phyloP scores from a whole-genome alignment of 1,284 basidiomycete species.

The Cystobasidium sp. region DNA sequence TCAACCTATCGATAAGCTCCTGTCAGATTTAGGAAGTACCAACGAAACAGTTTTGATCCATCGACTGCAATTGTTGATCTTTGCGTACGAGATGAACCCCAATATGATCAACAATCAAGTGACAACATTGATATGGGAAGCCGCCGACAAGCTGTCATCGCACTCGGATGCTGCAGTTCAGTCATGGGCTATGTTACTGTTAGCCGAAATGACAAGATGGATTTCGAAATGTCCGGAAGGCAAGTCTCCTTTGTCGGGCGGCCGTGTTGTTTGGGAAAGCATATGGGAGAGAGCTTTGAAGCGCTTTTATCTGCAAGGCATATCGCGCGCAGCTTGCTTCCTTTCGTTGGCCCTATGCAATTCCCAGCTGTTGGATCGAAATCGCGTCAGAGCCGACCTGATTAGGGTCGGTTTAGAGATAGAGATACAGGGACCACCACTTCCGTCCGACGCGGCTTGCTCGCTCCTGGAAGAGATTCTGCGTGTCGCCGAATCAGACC shows the following conservation, averaged over 20 bases:
- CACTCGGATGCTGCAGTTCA: constrained; percentile 70
- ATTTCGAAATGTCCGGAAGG: no score
- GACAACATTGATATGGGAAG: constrained; percentile 65
- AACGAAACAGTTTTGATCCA: constrained; percentile 44
- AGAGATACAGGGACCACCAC: constrained; percentile 81
- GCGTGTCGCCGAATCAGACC: constrained; percentile 72
- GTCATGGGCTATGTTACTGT: constrained; percentile 77
- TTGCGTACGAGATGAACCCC: constrained; percentile 80
- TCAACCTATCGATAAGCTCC: not conserved
- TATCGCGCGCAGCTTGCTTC: constrained; percentile 20
- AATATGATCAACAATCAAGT: constrained; percentile 62
- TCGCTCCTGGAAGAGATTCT: constrained; percentile 72
- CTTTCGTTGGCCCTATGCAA: not conserved
- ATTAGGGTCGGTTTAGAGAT: constrained; percentile 76
- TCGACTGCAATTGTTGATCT: constrained; percentile 77
- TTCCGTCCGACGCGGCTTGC: constrained; percentile 84
- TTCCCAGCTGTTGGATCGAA: constrained; percentile 45
- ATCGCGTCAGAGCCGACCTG: constrained; percentile 69
- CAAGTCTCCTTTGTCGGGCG: not conserved
- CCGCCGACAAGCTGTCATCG: constrained; percentile 62
- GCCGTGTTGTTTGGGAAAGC: not conserved
- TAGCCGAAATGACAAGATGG: not conserved
- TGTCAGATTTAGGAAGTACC: constrained; percentile 62
- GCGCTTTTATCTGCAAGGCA: not conserved
- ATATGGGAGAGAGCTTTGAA: constrained; percentile 14